Evolutionary conservation across 305 asterid species (phyloP).

Genomic region (Fraxinus baroniana): DNA sequence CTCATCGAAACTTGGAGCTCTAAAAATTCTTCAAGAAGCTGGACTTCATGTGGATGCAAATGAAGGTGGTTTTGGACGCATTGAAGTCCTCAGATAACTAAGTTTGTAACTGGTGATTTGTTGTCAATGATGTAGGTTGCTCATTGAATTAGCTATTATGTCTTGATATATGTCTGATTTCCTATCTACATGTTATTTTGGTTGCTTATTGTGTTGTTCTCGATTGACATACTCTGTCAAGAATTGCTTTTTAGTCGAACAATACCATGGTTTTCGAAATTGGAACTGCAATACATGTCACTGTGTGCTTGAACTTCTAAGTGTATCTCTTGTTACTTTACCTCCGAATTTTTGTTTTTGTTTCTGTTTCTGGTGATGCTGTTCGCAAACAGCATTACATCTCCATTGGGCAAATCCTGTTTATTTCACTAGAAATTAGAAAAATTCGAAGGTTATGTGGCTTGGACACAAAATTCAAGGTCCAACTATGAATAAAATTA

Average conservation of each 20-base stretch:
- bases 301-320: not conserved
- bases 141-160: not conserved
- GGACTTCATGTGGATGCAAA: constrained; percentile 33
- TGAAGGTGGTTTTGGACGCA: constrained; percentile 31
- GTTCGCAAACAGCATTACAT: not conserved
- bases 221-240: not conserved
- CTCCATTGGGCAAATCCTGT: too few relatives aligned
- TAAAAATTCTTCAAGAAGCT: constrained; percentile 17
- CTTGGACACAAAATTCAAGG: too few relatives aligned
- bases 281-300: not conserved
- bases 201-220: not conserved
- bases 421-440: too few relatives aligned
- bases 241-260: not conserved
- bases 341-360: too few relatives aligned
- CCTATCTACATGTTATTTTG: too few relatives aligned
- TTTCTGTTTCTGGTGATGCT: not conserved
- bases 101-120: constrained; percentile 21
- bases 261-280: not conserved
- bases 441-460: too few relatives aligned
- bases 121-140: not conserved
- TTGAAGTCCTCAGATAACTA: constrained; percentile 23
- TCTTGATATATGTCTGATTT: not conserved
- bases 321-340: not conserved
- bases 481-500: too few relatives aligned
- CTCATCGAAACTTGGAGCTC: too few relatives aligned